Evolutionary conservation across 1,284 basidiomycete species (phyloP).

Genomic region (Papiliotrema flavescens): DNA sequence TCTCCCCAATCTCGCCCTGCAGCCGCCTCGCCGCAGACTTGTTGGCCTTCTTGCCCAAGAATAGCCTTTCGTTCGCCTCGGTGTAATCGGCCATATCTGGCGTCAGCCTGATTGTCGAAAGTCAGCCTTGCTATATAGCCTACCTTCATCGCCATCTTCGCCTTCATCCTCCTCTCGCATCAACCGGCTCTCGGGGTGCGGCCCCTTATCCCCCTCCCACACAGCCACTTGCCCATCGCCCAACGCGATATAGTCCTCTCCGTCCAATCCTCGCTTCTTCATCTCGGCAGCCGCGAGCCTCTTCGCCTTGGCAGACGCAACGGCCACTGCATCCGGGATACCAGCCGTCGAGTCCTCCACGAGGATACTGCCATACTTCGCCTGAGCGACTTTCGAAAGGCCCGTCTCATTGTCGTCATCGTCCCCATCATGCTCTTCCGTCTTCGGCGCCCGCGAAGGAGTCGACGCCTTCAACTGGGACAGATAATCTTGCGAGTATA

Average conservation of each 20-base stretch:
- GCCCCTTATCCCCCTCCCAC: constrained; percentile 53
- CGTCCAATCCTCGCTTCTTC: constrained; percentile 45
- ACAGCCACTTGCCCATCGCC: constrained; percentile 53
- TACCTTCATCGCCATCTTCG: constrained; percentile 89
- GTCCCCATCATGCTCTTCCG: constrained; percentile 55
- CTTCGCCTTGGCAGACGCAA: constrained; percentile 72
- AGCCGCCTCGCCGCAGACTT: constrained; percentile 69
- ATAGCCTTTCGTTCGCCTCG: constrained; percentile 77
- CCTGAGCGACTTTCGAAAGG: constrained; percentile 27
- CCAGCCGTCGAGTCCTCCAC: constrained; percentile 51
- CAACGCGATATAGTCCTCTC: constrained; percentile 80
- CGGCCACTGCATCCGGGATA: constrained; percentile 72
- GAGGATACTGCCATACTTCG: constrained; percentile 45
- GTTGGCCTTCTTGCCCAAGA: constrained; percentile 77
- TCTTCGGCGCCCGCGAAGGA: constrained; percentile 56
- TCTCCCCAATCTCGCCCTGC: constrained; percentile 72
- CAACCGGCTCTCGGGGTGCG: constrained; percentile 84
- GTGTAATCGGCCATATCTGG: constrained; percentile 85
- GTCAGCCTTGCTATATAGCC: constrained; percentile 18
- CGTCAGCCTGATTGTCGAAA: neutral
- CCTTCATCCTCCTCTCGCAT: constrained; percentile 88
- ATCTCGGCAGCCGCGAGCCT: constrained; percentile 60
- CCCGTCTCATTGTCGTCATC: constrained; percentile 40
- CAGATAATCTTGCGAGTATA: constrained; percentile 73
- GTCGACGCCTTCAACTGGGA: constrained; percentile 79